Evolutionary conservation across 2,329 filamentous ascomycete genomes (phyloP).

Genomic region (Orbilia oligospora): DNA sequence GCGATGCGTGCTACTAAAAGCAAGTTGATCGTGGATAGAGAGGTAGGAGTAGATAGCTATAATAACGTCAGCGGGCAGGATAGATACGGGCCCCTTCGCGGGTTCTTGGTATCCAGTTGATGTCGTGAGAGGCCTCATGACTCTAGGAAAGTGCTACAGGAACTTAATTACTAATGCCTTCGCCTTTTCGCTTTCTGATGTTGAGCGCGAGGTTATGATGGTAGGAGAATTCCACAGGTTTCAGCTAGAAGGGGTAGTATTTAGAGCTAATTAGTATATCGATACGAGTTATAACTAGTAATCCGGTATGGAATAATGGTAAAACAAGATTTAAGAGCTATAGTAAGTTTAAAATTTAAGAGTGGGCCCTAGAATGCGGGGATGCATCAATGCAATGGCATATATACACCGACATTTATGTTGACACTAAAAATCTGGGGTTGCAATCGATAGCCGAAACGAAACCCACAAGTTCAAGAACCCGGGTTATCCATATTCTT

Average conservation of each 20-base stretch:
- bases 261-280: background rate
- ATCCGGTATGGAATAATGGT: too few species aligned
- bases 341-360: background rate
- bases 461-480: background rate
- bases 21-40: background rate
- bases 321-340: background rate
- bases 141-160: too few species aligned
- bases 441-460: background rate
- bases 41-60: background rate
- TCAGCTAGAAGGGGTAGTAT: background rate
- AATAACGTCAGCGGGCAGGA: background rate
- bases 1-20: background rate
- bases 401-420: background rate
- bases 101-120: background rate
- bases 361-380: background rate
- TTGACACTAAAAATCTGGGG: slow-evolving; percentile 2
- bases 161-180: too few species aligned
- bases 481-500: background rate
- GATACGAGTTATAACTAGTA: background rate
- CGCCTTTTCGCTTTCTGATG: too few species aligned
- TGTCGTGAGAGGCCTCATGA: too few species aligned
- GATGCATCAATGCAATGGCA: background rate
- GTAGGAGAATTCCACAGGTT: too few species aligned
- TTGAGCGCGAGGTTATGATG: too few species aligned
- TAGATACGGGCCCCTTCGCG: background rate